These are phyloP conservation scores for Diaporthe vexans DNA, from an alignment of 2,329 filamentous ascomycete genomes.

Conservation along the genomic window DNA sequence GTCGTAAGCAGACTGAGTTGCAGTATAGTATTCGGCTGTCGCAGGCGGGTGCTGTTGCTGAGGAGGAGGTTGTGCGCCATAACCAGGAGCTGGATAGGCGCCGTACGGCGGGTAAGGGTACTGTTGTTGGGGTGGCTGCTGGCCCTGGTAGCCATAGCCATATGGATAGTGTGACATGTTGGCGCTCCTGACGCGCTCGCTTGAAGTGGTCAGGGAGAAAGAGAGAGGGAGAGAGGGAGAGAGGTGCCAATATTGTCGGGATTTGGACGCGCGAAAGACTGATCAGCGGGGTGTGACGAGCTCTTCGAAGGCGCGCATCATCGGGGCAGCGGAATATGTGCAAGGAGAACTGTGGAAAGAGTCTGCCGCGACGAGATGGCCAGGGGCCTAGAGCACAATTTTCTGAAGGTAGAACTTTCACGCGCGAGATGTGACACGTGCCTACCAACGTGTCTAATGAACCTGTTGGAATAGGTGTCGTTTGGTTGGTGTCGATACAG, in stretches of 20 bases:
- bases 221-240: constrained; percentile 37
- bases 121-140: constrained; percentile 46
- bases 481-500: constrained; percentile 25
- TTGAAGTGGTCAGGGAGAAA: constrained; percentile 40
- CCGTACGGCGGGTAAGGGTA: constrained; percentile 45
- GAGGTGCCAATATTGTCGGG: constrained; percentile 35
- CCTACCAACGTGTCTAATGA: constrained; percentile 32
- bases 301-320: constrained; percentile 34
- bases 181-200: constrained; percentile 44
- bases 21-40: constrained; percentile 46
- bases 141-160: constrained; percentile 50
- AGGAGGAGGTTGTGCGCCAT: constrained; percentile 39
- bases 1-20: constrained; percentile 53
- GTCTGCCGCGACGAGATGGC: constrained; percentile 1
- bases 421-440: constrained; percentile 29
- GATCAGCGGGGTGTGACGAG: constrained; percentile 25
- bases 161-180: constrained; percentile 58
- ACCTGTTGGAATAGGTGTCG: constrained; percentile 9
- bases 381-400: neutral
- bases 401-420: constrained; percentile 26
- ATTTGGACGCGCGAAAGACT: constrained; percentile 28
- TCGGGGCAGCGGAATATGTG: constrained; percentile 21
- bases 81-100: constrained; percentile 41
- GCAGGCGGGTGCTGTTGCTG: constrained; percentile 39
- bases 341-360: constrained; percentile 12